Percentiles rank a stretch among this genome's conserved stretches.
Conservation (phyloP, 2,329 filamentous ascomycete species). For the Cordyceps pruinosa region DNA sequence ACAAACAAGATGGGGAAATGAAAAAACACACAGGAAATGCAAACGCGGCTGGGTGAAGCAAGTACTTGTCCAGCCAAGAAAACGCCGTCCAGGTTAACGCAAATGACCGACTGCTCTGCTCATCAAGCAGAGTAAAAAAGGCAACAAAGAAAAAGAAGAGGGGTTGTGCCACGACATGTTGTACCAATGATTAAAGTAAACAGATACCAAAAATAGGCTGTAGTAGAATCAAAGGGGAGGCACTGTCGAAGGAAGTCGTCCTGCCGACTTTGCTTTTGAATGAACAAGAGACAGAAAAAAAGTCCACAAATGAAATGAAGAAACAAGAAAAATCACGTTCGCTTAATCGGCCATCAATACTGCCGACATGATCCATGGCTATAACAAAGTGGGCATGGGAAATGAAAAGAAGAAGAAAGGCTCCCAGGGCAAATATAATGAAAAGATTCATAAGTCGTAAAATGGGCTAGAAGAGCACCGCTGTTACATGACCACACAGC, state of each 20-base stretch:
- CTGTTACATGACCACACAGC: constrained; percentile 44
- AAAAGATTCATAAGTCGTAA: constrained; percentile 20
- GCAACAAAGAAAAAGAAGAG: not conserved
- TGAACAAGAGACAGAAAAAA: not conserved
- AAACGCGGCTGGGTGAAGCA: not conserved
- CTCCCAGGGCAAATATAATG: constrained; percentile 3
- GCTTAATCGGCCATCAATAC: constrained; percentile 1
- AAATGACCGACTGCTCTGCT: not conserved
- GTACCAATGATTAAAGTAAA: constrained; percentile 1
- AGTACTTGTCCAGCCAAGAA: not conserved
- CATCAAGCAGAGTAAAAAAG: not conserved
- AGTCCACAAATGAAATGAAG: constrained; percentile 10
- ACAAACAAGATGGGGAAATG: not conserved
- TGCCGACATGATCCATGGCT: constrained; percentile 1
- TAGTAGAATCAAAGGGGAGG: not conserved
- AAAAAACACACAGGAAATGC: not conserved
- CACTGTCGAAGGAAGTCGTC: not conserved
- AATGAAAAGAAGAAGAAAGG: constrained; percentile 8
- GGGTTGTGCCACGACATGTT: not conserved
- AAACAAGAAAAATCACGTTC: constrained; percentile 1
- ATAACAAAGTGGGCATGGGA: not conserved
- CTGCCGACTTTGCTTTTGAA: not conserved
- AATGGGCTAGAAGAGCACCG: constrained; percentile 9
- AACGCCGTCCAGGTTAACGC: constrained; percentile 1
- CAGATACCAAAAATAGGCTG: constrained; percentile 1